These are phyloP conservation scores for Bolboschoenoplectus hybrid DNA, from an alignment of 202 grass and related monocot species.

Conservation along the genomic window DNA sequence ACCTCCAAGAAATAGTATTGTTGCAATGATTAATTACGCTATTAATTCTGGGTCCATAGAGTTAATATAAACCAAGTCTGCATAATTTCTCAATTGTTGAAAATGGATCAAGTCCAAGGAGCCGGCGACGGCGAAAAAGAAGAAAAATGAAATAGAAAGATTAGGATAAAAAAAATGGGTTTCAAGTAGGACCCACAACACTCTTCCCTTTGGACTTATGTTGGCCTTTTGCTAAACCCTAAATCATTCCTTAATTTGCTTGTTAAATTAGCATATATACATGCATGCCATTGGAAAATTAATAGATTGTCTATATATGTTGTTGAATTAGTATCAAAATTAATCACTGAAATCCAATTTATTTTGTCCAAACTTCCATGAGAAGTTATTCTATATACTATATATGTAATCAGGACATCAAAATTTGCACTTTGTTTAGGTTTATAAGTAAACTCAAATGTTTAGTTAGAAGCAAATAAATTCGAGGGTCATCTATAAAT, in stretches of 20 bases:
- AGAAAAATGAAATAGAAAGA: not conserved
- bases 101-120: conserved; percentile 34
- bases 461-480: too few species aligned
- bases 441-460: not conserved
- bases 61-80: conserved; percentile 18
- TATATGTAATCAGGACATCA: not conserved
- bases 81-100: not conserved
- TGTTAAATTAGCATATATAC: conserved; percentile 19
- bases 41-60: not conserved
- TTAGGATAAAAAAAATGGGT: conserved; percentile 33
- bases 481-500: too few species aligned
- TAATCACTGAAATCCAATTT: not conserved
- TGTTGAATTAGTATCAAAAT: not conserved
- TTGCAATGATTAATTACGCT: too few species aligned
- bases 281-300: not conserved
- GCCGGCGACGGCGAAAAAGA: not conserved
- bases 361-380: not conserved
- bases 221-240: conserved; percentile 21
- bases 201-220: conserved; percentile 9
- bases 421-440: not conserved
- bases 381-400: not conserved
- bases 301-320: not conserved
- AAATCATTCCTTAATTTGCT: conserved; percentile 14
- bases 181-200: conserved; percentile 22
- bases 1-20: not conserved